These are phyloP conservation scores for Zopfia rhizophila DNA, from an alignment of 2,329 filamentous ascomycete species.

Conservation along the genomic window DNA sequence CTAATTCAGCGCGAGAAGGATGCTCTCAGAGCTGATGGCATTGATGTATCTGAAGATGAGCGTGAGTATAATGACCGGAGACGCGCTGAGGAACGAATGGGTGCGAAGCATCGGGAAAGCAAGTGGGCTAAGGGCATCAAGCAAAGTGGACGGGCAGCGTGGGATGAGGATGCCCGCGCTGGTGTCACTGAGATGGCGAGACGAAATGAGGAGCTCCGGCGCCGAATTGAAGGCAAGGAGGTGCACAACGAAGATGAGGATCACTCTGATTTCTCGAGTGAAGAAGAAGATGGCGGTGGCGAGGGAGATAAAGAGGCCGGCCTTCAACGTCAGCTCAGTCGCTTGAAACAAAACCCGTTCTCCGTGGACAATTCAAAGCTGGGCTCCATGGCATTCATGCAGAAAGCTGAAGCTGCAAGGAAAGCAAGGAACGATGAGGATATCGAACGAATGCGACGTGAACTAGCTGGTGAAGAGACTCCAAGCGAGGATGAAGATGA, in stretches of 20 bases:
- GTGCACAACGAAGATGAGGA: slow-evolving; percentile 60
- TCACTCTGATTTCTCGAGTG: slow-evolving; percentile 62
- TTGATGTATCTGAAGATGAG: slow-evolving; percentile 72
- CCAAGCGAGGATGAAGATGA: slow-evolving; percentile 58
- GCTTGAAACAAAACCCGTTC: slow-evolving; percentile 57
- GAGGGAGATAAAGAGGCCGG: slow-evolving; percentile 69
- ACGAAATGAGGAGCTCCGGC: slow-evolving; percentile 82
- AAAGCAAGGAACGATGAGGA: slow-evolving; percentile 85
- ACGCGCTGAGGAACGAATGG: slow-evolving; percentile 85
- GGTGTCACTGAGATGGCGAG: slow-evolving; percentile 84
- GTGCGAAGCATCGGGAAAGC: slow-evolving; percentile 84
- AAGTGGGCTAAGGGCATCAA: slow-evolving; percentile 91
- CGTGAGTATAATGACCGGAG: slow-evolving; percentile 74
- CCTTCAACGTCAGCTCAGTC: slow-evolving; percentile 48
- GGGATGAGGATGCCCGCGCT: slow-evolving; percentile 86
- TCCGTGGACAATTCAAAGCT: slow-evolving; percentile 73
- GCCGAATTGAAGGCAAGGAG: slow-evolving; percentile 78
- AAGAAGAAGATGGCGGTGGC: slow-evolving; percentile 66
- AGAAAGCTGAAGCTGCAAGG: slow-evolving; percentile 80
- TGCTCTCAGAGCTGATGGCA: slow-evolving; percentile 67
- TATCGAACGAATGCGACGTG: slow-evolving; percentile 67
- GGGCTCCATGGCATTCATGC: slow-evolving; percentile 93
- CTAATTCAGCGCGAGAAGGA: slow-evolving; percentile 67
- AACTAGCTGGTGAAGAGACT: slow-evolving; percentile 73
- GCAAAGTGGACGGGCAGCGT: slow-evolving; percentile 80